These are phyloP conservation scores for Ustilago nuda DNA, from an alignment of 1,284 basidiomycete genomes.

Conservation along the genomic window DNA sequence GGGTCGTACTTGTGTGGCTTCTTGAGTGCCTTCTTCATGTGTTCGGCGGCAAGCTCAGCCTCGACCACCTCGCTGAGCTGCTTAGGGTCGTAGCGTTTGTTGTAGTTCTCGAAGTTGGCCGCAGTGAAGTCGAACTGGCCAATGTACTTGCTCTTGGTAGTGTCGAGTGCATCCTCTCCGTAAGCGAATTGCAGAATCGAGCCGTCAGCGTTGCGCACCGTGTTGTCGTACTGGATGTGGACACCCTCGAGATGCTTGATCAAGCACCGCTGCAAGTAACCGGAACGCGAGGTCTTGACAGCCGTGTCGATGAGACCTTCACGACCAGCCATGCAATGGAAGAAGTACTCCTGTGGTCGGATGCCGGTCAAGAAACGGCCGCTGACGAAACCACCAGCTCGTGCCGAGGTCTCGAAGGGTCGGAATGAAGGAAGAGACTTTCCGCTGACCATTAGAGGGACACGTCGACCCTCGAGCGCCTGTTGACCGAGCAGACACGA, in stretches of 20 bases:
- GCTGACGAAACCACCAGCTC: conserved; percentile 99
- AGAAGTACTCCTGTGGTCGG: conserved; percentile 99
- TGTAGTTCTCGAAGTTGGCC: conserved; percentile 84
- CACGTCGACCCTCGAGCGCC: conserved; percentile 96
- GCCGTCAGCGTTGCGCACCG: conserved; percentile 92
- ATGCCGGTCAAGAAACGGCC: conserved; percentile 99
- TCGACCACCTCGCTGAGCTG: conserved; percentile 77
- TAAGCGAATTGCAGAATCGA: conserved; percentile 97
- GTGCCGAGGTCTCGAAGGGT: conserved; percentile 94
- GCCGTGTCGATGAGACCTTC: conserved; percentile 99
- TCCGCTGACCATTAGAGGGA: conserved; percentile 98
- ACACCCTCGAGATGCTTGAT: conserved; percentile 99
- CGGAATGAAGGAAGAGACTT: conserved; percentile 98
- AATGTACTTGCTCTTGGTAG: conserved; percentile 78
- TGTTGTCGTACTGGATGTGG: conserved; percentile 96
- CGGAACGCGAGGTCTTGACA: conserved; percentile 98
- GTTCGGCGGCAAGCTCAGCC: conserved; percentile 76
- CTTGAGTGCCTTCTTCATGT: conserved; percentile 94
- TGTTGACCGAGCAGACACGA: conserved; percentile 97
- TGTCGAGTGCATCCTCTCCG: conserved; percentile 95
- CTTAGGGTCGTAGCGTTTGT: conserved; percentile 77
- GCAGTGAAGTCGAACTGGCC: conserved; percentile 93
- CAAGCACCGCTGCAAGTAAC: conserved; percentile 96
- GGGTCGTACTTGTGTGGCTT: conserved; percentile 81
- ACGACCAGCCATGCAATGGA: conserved; percentile 99